Conservation (phyloP, 768 basidiomycete species). For the Suillus hirtellus region DNA sequence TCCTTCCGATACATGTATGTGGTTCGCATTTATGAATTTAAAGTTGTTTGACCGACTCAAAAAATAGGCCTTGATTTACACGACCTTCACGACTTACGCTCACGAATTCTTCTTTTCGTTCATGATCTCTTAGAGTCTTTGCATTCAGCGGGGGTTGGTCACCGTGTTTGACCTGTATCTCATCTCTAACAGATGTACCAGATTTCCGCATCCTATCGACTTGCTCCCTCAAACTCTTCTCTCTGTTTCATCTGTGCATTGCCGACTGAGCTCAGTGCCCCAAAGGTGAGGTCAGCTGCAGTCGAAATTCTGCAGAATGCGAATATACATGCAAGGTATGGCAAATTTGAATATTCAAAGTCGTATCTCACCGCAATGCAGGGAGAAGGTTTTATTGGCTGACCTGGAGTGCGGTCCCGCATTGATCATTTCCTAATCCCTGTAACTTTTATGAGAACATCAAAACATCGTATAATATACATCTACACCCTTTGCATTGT, state of each 20-base stretch:
- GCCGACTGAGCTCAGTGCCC: constrained; percentile 43
- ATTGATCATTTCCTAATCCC: constrained; percentile 52
- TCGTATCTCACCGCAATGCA: constrained; percentile 23
- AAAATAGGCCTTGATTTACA: constrained; percentile 61
- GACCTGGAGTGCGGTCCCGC: constrained; percentile 54
- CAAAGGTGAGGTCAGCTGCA: constrained; percentile 42
- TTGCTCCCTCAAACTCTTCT: constrained; percentile 61
- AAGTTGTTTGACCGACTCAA: background rate
- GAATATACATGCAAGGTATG: constrained; percentile 43
- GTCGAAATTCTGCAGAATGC: constrained; percentile 48
- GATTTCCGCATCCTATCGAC: constrained; percentile 63
- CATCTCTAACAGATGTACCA: constrained; percentile 28
- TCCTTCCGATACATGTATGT: constrained; percentile 58
- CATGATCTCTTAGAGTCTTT: constrained; percentile 63
- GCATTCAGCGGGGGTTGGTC: constrained; percentile 58
- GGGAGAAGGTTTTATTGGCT: constrained; percentile 51
- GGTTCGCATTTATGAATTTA: background rate
- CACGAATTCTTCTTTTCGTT: constrained; percentile 61
- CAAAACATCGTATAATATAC: constrained; percentile 9
- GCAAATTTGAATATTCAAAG: constrained; percentile 7
- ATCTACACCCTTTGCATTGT: constrained; percentile 11
- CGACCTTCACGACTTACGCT: constrained; percentile 65
- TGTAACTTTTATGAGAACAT: constrained; percentile 6
- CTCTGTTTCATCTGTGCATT: constrained; percentile 59
- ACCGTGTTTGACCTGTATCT: constrained; percentile 10